phyloP scores from a whole-genome alignment of 2,329 filamentous ascomycete species.

The Hymenoscyphus scutula region DNA sequence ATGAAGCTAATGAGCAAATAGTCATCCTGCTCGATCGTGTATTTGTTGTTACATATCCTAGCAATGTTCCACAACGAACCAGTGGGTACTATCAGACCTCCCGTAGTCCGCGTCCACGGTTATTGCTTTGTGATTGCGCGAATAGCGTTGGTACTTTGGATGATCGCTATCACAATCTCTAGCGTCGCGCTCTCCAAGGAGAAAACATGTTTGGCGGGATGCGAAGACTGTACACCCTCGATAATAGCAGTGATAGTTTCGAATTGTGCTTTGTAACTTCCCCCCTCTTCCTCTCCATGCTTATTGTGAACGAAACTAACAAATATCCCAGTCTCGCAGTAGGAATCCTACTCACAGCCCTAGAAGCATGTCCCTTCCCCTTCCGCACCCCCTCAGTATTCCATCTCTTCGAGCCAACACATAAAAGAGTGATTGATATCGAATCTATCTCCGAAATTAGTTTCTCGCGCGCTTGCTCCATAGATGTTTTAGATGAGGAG shows the following conservation, averaged over 20 bases:
- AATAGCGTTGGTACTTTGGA: slow-evolving; percentile 25
- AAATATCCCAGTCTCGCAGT: slow-evolving; percentile 24
- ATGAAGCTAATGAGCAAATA: slow-evolving; percentile 9
- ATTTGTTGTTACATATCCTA: slow-evolving; percentile 25
- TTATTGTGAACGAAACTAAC: too few relatives aligned
- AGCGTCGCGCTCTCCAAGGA: slow-evolving; percentile 24
- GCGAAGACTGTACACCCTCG: slow-evolving; percentile 19
- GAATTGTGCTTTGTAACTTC: slow-evolving; percentile 26
- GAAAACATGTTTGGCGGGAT: slow-evolving; percentile 16
- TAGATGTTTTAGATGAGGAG: slow-evolving; percentile 15
- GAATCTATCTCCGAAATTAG: slow-evolving; percentile 25
- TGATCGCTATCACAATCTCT: slow-evolving; percentile 22
- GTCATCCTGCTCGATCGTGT: slow-evolving; percentile 25
- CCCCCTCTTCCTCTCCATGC: too few relatives aligned
- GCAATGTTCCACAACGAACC: slow-evolving; percentile 24
- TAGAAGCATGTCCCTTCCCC: slow-evolving; percentile 30
- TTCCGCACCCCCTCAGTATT: slow-evolving; percentile 23
- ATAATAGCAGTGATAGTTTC: slow-evolving; percentile 24
- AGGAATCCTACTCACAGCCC: slow-evolving; percentile 28
- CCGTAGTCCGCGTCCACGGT: slow-evolving; percentile 25
- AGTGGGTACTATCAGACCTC: slow-evolving; percentile 23
- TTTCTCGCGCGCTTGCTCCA: slow-evolving; percentile 18
- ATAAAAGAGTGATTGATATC: slow-evolving; percentile 20
- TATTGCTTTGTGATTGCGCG: slow-evolving; percentile 29
- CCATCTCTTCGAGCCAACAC: slow-evolving; percentile 14